These are phyloP conservation scores for Aphanomyces euteiches DNA, from an alignment of 352 stramenopile genomes.

Conservation along the genomic window DNA sequence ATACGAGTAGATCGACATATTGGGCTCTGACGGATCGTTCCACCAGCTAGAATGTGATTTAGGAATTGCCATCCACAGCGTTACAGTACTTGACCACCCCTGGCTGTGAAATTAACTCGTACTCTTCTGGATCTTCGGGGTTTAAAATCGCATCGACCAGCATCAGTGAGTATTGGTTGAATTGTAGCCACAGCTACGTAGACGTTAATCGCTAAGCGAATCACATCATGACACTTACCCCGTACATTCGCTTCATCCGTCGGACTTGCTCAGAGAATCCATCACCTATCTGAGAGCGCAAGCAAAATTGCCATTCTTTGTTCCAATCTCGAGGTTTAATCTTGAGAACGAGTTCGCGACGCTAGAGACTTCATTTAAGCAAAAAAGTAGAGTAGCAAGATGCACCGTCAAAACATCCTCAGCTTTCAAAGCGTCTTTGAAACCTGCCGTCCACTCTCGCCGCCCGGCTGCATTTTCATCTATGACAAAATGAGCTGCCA, in stretches of 20 bases:
- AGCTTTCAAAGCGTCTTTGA: slow-evolving; percentile 46
- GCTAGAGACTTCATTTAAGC: slow-evolving; percentile 44
- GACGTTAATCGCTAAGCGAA: neutral
- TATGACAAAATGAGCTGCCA: slow-evolving; percentile 1
- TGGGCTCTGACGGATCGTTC: slow-evolving; percentile 16
- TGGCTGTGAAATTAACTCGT: neutral
- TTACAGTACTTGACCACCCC: neutral
- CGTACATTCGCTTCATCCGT: slow-evolving; percentile 31
- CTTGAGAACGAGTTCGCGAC: slow-evolving; percentile 44
- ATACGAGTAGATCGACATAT: slow-evolving; percentile 9
- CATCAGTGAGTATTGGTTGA: slow-evolving; percentile 30
- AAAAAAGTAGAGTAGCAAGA: too few relatives aligned
- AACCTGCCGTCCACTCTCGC: slow-evolving; percentile 58
- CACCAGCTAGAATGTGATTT: slow-evolving; percentile 9
- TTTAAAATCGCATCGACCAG: slow-evolving; percentile 22
- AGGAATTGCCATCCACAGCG: neutral
- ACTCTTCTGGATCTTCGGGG: neutral
- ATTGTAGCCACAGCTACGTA: slow-evolving; percentile 26
- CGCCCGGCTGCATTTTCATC: slow-evolving; percentile 71
- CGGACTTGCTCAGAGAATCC: slow-evolving; percentile 25
- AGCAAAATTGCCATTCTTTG: slow-evolving; percentile 74
- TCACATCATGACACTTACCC: neutral
- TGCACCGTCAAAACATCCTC: neutral
- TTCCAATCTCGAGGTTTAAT: slow-evolving; percentile 77
- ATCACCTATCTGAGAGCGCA: slow-evolving; percentile 31